These are phyloP conservation scores for Citeromyces siamensis DNA, from an alignment of 1,139 yeast species.

Conservation along the genomic window DNA sequence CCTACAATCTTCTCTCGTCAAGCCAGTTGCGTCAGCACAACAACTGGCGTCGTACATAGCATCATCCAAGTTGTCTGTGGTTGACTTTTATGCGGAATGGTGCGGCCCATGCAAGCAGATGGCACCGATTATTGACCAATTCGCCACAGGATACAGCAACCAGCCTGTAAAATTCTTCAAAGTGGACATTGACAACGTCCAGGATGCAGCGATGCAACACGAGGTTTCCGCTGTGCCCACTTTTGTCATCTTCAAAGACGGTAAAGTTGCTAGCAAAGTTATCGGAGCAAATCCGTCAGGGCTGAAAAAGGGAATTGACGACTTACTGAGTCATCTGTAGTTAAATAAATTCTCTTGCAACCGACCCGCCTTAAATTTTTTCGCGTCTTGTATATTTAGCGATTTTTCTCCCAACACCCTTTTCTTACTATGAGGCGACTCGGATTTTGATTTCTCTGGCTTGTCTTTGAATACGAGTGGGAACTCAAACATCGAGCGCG, in stretches of 20 bases:
- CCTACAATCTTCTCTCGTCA: not conserved
- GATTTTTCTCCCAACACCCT: not conserved
- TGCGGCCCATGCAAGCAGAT: slow-evolving; percentile 91
- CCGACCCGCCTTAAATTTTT: not conserved
- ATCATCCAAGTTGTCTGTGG: slow-evolving; percentile 42
- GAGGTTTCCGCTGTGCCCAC: slow-evolving; percentile 85
- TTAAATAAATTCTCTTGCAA: not conserved
- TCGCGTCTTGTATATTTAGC: not conserved
- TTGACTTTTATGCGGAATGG: slow-evolving; percentile 86
- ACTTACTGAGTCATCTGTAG: not conserved
- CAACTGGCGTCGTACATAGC: slow-evolving; percentile 9
- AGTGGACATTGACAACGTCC: slow-evolving; percentile 67
- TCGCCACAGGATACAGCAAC: slow-evolving; percentile 26
- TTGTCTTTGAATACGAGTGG: not conserved
- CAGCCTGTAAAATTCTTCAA: slow-evolving; percentile 52
- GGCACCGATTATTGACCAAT: slow-evolving; percentile 65
- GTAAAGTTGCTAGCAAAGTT: slow-evolving; percentile 47
- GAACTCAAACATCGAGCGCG: not conserved
- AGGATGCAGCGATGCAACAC: slow-evolving; percentile 57
- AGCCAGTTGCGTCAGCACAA: not conserved
- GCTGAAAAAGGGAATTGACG: slow-evolving; percentile 19
- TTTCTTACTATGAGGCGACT: not conserved
- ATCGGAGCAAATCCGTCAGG: slow-evolving; percentile 69
- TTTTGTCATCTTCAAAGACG: slow-evolving; percentile 58
- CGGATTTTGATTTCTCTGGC: not conserved